A percentile compares a stretch with the other conserved stretches of the same genome.
Evolutionary conservation across 352 stramenopile species (phyloP).

Genomic region (Blastocystis sp.): DNA sequence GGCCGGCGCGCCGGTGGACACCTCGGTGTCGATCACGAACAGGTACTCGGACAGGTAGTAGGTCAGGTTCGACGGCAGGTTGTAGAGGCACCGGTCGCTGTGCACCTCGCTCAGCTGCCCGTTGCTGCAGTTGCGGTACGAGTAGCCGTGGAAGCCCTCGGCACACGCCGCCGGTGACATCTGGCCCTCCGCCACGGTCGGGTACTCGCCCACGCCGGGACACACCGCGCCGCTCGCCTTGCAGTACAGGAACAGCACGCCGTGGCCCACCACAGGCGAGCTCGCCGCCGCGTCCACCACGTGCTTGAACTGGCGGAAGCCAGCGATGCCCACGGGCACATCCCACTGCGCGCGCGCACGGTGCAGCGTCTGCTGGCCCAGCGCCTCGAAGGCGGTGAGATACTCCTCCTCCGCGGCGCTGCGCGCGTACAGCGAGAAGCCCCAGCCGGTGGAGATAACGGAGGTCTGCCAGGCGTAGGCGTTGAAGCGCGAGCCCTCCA

Average conservation of each 20-base stretch:
- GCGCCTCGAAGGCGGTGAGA: no score
- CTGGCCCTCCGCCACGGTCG: not conserved
- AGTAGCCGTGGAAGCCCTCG: no score
- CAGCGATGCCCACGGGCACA: no score
- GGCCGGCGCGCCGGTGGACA: not conserved
- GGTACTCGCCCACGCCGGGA: not conserved
- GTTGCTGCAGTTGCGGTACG: constrained; percentile 23
- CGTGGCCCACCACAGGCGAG: not conserved
- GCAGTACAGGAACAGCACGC: constrained; percentile 7
- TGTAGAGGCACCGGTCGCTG: not conserved
- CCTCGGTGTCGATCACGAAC: not conserved
- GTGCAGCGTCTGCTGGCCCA: no score
- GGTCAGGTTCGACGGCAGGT: not conserved
- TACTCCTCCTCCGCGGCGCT: no score
- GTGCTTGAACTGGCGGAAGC: no score
- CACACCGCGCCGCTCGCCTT: constrained; percentile 1
- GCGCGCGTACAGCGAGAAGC: no score
- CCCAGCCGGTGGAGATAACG: no score
- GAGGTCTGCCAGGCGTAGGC: no score
- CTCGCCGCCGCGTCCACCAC: no score
- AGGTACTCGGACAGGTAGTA: constrained; percentile 1
- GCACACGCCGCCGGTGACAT: not conserved
- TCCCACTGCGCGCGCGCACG: no score
- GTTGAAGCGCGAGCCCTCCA: no score
- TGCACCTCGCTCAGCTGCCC: not conserved